Evolutionary conservation across 83 land plant species (phyloP).

Genomic region (Picea engelmannii): DNA sequence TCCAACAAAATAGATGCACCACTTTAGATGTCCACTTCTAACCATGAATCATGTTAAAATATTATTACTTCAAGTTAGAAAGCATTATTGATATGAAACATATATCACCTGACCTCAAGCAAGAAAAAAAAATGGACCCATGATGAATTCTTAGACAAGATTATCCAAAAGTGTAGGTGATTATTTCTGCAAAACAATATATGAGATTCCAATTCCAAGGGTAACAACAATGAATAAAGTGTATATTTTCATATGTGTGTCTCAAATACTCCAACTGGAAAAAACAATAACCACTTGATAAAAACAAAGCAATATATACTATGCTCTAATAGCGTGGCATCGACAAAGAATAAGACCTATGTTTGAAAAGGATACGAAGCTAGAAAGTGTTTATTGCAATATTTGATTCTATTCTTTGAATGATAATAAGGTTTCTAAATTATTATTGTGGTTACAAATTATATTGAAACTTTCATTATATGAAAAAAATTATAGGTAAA

Average conservation of each 20-base stretch:
- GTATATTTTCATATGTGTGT: conserved; percentile 14
- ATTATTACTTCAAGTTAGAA: background rate
- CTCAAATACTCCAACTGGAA: conserved; percentile 87
- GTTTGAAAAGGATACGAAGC: background rate
- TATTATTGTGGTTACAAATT: background rate
- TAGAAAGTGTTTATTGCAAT: background rate
- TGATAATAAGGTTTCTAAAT: background rate
- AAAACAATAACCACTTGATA: conserved; percentile 66
- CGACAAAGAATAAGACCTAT: background rate
- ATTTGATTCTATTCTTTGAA: background rate
- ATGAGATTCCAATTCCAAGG: background rate
- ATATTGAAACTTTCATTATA: background rate
- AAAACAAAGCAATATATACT: conserved; percentile 3
- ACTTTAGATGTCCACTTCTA: background rate
- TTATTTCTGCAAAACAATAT: conserved; percentile 59
- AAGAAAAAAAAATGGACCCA: conserved; percentile 95
- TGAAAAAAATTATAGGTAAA: background rate
- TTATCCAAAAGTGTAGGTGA: conserved; percentile 98
- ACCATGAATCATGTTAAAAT: background rate
- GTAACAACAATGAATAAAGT: conserved; percentile 1
- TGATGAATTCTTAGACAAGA: conserved; percentile 82
- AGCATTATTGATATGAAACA: background rate
- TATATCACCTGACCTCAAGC: conserved; percentile 68
- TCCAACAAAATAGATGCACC: background rate
- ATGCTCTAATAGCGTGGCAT: background rate